Evolutionary conservation across 192 early-diverging fungal genomes (phyloP), one percentile per base, ranked within the genome.

Genomic region (Kappamyces sp.): DNA sequence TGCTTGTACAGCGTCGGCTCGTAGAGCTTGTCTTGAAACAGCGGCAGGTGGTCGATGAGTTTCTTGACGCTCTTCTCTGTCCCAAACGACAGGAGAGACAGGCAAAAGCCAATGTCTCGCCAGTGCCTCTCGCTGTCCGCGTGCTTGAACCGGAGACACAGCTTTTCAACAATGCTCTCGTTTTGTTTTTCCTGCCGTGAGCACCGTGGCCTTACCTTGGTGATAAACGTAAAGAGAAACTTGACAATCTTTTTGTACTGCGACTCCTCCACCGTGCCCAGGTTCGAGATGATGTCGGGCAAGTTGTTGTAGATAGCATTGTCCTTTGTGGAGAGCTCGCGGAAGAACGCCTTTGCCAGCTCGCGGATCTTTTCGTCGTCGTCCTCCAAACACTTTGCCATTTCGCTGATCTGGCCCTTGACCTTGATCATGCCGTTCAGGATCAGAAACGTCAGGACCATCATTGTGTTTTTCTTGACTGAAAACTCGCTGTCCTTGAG

Each of bases 391-490:
- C 93, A 98, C 65, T 95, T 98, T 1, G 95, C 95, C 89, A 99
- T 97, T 68, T 97, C 94, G 63, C 89, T 88, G 45, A 98, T 77
- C 63, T 99, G 94, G 6, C 95, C 97, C 68, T 97, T 99, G 38
- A 95, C 94, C 65, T 99, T 99, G 67, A 99, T 86, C 94, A 97
- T 96, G 29, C 95, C 95, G 67, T 99, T 99, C 45, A 99, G 75
- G 43, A 98, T 92, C 70, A 99, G 71, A 65, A 96, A 93, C 0
- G 95, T 95, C 41, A 99, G 68, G 8, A 99, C 97, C 97, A 99
- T 99, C 41, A 99, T 83, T 42, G 93, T 85, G 66, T 94, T 98
- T 72, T 94, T 95, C 68, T 94, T 92, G 37, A 96, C 93, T 5
- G 80, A 66, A 1, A 67, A 66, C 62, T 96, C 89, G 0, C 70